Base-by-base conservation (phyloP, 176 grass and related monocot genomes). In the Ensete glaucum region DNA sequence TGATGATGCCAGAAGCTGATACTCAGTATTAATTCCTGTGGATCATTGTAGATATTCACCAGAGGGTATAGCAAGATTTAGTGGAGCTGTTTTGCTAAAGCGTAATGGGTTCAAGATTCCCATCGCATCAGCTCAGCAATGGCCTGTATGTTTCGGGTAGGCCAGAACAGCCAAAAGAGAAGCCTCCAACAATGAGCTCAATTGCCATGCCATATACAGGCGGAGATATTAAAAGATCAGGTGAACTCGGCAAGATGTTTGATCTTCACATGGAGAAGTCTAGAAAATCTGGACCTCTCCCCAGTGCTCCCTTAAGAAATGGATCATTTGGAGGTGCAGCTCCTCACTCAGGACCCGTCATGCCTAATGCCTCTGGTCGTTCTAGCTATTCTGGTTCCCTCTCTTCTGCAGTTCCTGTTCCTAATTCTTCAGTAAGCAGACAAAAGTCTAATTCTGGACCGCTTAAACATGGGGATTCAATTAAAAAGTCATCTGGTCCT, bases 211-310 rank as follows among this genome's bases (percentile, higher is more conserved):
- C 73, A 58, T 75, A 75, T 48, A 75, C 73, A 14, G 73, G 73
- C 50, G 73, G 73, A 60, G 73, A 75, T 62, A 50, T 75, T 8
- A 75, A 75, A 62, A 75, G 62, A 62, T 75, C 73, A 5, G 73
- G 73, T 20, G 73, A 75, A 62, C 54, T 75, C 43, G 73, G 73
- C 3, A 75, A 75, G 56, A 75, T 75, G 73, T 75, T 75, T 75
- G 73, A 75, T 23, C 73, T 75, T 49, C 73, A 75, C 49, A 29
- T 24, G 0, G 73, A 75, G 55, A 75, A 75, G 29, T 75, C 27
- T 34, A 43, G 29, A 60, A 75, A 75, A 60, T 75, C 73, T 49
- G 73, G 73, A 14, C 73, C 73, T 49, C 73, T 75, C 7, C 60
- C 26, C 26, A 50, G 55, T 62, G 13, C 54, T 49, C 50, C 71